phyloP scores from a whole-genome alignment of 192 early-diverging fungal species.

The Mortierella alpina region DNA sequence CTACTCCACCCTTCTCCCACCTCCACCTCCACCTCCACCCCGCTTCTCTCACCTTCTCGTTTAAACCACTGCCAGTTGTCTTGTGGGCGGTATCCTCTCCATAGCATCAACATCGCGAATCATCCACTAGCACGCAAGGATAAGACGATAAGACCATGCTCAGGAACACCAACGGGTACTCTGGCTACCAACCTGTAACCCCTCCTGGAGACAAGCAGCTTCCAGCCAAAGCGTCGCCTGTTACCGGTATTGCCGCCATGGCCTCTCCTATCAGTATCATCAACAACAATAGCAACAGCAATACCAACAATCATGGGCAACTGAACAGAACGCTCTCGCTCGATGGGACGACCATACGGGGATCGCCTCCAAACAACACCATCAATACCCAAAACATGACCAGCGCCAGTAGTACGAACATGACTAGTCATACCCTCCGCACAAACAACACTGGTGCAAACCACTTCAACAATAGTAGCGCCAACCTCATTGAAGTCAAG shows the following conservation, averaged over 20 bases:
- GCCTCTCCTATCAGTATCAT: constrained; percentile 1
- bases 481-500: too few species aligned
- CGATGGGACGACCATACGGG: constrained; percentile 8
- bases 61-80: not conserved
- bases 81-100: not conserved
- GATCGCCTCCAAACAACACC: constrained; percentile 19
- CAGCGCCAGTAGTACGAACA: constrained; percentile 5
- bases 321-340: constrained; percentile 8
- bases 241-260: not conserved
- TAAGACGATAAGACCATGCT: constrained; percentile 15
- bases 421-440: not conserved
- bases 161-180: constrained; percentile 16
- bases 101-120: not conserved
- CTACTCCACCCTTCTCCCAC: not conserved
- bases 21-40: not conserved
- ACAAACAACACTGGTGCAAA: not conserved
- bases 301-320: not conserved
- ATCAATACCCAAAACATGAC: not conserved
- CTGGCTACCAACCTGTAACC: constrained; percentile 22
- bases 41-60: not conserved
- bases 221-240: constrained; percentile 4
- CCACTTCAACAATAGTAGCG: too few species aligned
- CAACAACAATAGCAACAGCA: constrained; percentile 9
- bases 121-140: too few species aligned
- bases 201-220: constrained; percentile 27